Evolutionary conservation across 1,284 basidiomycete genomes (phyloP).

Genomic region (Cutaneotrichosporon sp.): DNA sequence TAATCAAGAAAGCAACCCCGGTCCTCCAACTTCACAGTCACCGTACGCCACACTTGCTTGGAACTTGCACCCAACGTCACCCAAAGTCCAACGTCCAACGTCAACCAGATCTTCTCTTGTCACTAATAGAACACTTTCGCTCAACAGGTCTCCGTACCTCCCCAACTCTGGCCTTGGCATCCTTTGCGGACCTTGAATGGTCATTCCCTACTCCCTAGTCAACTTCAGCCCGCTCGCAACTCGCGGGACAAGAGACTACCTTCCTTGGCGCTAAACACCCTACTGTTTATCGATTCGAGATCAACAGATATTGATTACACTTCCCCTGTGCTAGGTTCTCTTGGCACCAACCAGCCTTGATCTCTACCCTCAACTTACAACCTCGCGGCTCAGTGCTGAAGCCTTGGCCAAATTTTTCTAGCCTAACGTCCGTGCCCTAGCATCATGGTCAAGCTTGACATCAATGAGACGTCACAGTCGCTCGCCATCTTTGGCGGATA

Average conservation of each 20-base stretch:
- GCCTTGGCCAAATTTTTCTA: not conserved
- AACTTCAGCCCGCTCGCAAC: not conserved
- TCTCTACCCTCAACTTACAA: not conserved
- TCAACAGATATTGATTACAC: not conserved
- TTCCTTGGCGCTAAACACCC: not conserved
- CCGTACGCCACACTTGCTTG: not conserved
- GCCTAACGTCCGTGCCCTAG: not conserved
- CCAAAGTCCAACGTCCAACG: not conserved
- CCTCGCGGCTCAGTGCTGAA: not conserved
- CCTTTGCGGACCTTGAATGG: not conserved
- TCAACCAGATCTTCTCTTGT: not conserved
- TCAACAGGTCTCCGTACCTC: not conserved
- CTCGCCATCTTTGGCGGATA: conserved; percentile 49
- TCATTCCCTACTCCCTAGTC: not conserved
- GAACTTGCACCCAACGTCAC: not conserved
- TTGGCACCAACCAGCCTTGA: not conserved
- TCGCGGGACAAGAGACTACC: not conserved
- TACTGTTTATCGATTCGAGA: not conserved
- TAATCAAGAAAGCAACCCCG: not conserved
- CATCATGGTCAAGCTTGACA: conserved; percentile 50
- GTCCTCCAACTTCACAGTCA: not conserved
- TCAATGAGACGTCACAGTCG: conserved; percentile 48
- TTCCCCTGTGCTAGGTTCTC: not conserved
- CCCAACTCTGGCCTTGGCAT: not conserved
- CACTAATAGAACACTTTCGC: not conserved